Conservation (phyloP, 306 rosid species). For the Quercus cerris region DNA sequence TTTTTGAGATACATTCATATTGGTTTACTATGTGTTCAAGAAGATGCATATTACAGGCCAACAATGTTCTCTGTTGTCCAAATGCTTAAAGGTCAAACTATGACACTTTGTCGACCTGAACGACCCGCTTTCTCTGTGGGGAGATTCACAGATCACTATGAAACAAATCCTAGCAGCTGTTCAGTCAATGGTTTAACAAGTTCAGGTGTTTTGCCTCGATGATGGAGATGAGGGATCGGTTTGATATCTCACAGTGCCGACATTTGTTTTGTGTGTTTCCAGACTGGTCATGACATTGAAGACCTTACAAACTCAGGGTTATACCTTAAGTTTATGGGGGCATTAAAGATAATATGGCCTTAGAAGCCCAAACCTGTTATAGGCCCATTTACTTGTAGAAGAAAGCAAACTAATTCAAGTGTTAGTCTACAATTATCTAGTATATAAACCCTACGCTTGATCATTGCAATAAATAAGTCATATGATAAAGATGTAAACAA, state of each 20-base stretch:
- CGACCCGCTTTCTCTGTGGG: constrained; percentile 35
- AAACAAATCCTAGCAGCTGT: neutral
- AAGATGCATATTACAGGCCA: constrained; percentile 45
- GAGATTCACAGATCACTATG: constrained; percentile 10
- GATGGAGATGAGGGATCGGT: neutral
- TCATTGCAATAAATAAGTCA: too few species aligned
- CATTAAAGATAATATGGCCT: too few species aligned
- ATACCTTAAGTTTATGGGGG: too few species aligned
- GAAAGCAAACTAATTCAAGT: too few species aligned
- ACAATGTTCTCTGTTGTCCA: constrained; percentile 41
- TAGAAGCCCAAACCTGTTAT: too few species aligned
- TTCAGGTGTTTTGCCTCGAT: constrained; percentile 1
- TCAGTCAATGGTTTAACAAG: constrained; percentile 25
- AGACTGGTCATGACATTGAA: too few species aligned
- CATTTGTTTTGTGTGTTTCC: too few species aligned
- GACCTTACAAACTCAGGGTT: neutral
- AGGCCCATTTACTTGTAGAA: too few species aligned
- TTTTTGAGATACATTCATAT: constrained; percentile 38
- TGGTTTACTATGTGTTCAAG: constrained; percentile 53
- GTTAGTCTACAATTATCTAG: too few species aligned
- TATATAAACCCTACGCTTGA: too few species aligned
- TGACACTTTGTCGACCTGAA: constrained; percentile 22
- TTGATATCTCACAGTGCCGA: too few species aligned
- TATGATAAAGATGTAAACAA: too few species aligned
- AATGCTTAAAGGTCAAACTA: constrained; percentile 34